Conservation (phyloP, 2,329 filamentous ascomycete genomes). For the Trichoderma koningii region DNA sequence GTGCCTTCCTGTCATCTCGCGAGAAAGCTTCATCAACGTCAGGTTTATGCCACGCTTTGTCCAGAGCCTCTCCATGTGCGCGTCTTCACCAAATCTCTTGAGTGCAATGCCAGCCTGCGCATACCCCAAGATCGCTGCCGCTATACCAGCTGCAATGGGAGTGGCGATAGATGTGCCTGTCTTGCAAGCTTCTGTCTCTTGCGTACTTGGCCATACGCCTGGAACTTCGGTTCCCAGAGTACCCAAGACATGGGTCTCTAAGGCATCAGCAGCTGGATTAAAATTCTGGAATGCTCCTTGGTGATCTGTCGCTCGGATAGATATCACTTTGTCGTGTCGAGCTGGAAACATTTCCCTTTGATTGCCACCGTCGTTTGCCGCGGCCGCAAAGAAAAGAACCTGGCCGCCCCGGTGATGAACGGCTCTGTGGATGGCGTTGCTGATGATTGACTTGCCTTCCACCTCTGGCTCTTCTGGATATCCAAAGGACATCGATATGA, state of each 20-base stretch:
- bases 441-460: not conserved
- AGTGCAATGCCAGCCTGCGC: not conserved
- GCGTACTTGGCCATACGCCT: not conserved
- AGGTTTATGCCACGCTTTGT: not conserved
- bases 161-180: slow-evolving; percentile 11
- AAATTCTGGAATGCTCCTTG: not conserved
- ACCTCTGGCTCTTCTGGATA: not conserved
- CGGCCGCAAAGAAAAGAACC: slow-evolving; percentile 8
- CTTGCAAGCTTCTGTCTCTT: not conserved
- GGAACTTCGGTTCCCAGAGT: slow-evolving; percentile 7
- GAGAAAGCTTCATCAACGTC: not conserved
- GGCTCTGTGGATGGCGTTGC: not conserved
- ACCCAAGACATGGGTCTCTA: not conserved
- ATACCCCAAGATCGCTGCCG: slow-evolving; percentile 1
- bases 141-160: slow-evolving; percentile 8
- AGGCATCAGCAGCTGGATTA: not conserved
- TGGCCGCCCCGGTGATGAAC: not conserved
- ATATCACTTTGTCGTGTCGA: not conserved
- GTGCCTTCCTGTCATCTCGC: no score
- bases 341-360: slow-evolving; percentile 13
- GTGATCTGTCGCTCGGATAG: not conserved
- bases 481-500: slow-evolving; percentile 16
- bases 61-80: not conserved
- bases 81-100: not conserved
- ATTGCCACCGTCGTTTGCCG: slow-evolving; percentile 7